These are phyloP conservation scores for Bipolaris cookei DNA, from an alignment of 2,329 filamentous ascomycete genomes.

Conservation along the genomic window DNA sequence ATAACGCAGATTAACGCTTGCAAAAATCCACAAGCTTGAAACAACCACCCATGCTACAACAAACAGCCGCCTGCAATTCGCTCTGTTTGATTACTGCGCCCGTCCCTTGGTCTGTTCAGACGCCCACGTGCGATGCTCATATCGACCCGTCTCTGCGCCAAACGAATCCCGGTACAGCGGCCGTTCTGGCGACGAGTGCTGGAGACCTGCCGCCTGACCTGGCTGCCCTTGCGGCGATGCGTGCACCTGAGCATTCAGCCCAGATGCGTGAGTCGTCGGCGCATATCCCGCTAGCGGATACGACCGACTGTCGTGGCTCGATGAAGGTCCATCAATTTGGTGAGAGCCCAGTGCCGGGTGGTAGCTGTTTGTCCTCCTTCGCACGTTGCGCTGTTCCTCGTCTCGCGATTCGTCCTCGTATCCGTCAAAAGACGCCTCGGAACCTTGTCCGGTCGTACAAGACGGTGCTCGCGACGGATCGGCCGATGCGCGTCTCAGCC, in stretches of 20 bases:
- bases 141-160: conserved; percentile 23
- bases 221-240: conserved; percentile 23
- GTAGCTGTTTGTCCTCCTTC: conserved; percentile 47
- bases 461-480: conserved; percentile 38
- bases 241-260: conserved; percentile 12
- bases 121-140: conserved; percentile 37
- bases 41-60: conserved; percentile 9
- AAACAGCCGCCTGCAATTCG: neutral
- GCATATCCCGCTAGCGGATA: conserved; percentile 31
- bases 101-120: conserved; percentile 18
- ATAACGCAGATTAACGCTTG: conserved; percentile 22
- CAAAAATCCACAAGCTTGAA: conserved; percentile 12
- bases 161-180: conserved; percentile 27
- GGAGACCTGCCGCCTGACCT: conserved; percentile 10
- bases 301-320: conserved; percentile 25
- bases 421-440: conserved; percentile 40
- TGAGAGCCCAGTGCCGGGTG: conserved; percentile 38
- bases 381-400: conserved; percentile 43
- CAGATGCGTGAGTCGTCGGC: conserved; percentile 25
- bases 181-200: conserved; percentile 15
- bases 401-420: conserved; percentile 42
- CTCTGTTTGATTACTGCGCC: conserved; percentile 8
- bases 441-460: conserved; percentile 38
- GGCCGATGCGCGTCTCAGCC: conserved; percentile 42
- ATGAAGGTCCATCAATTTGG: conserved; percentile 27